Evolutionary conservation across 768 basidiomycete genomes (phyloP).

Genomic region (Sistotremastrum suecicum): DNA sequence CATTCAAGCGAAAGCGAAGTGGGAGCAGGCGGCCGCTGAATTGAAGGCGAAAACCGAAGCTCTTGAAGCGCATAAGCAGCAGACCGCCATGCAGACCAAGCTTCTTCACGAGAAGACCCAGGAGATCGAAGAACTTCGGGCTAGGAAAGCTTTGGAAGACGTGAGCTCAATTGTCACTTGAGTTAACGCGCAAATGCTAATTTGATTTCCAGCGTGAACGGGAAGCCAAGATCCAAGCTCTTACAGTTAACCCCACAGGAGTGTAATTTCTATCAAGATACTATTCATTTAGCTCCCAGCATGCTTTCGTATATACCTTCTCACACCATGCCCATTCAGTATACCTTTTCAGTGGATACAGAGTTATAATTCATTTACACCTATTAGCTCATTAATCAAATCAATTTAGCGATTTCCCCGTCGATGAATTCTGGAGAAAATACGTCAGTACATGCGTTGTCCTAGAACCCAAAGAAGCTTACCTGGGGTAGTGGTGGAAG

Average conservation of each 20-base stretch:
- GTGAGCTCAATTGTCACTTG: slow-evolving; percentile 8
- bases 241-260: neutral
- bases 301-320: no score
- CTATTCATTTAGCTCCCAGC: no score
- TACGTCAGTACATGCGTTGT: no score
- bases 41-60: slow-evolving; percentile 4
- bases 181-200: neutral
- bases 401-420: slow-evolving; percentile 45
- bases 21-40: slow-evolving; percentile 7
- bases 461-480: slow-evolving; percentile 1
- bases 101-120: slow-evolving; percentile 21
- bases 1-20: slow-evolving; percentile 21
- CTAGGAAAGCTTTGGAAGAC: slow-evolving; percentile 23
- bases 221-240: slow-evolving; percentile 3
- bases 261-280: no score
- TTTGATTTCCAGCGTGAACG: slow-evolving; percentile 5
- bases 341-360: no score
- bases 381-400: slow-evolving; percentile 15
- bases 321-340: no score
- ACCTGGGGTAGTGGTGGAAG: slow-evolving; percentile 53
- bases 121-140: slow-evolving; percentile 20
- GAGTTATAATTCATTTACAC: no score
- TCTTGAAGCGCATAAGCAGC: slow-evolving; percentile 9
- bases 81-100: slow-evolving; percentile 16
- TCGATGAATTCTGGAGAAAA: slow-evolving; percentile 32